These are phyloP conservation scores for Exidia glandulosa DNA, from an alignment of 768 basidiomycete genomes.

Conservation along the genomic window DNA sequence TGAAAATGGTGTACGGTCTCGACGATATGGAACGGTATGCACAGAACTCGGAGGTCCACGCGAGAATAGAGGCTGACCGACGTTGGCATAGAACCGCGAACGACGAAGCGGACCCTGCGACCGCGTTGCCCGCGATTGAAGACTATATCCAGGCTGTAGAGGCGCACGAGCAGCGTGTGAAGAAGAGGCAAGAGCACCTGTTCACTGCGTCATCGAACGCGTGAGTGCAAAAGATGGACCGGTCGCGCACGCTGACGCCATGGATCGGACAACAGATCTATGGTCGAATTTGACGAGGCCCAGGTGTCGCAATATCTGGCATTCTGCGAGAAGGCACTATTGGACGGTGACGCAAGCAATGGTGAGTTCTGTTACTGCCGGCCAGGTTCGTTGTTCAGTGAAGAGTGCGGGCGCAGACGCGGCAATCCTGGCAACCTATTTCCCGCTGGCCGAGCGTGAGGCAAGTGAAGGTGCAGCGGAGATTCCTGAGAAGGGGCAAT, in stretches of 20 bases:
- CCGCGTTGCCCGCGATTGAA: constrained; percentile 40
- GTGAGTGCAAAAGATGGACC: constrained; percentile 26
- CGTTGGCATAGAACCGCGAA: background rate
- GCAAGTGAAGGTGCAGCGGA: constrained; percentile 10
- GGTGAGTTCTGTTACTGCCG: constrained; percentile 7
- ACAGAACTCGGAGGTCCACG: background rate
- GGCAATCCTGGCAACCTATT: constrained; percentile 1
- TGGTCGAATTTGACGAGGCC: constrained; percentile 38
- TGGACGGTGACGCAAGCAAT: constrained; percentile 19
- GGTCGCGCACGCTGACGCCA: constrained; percentile 2
- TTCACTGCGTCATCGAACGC: constrained; percentile 35
- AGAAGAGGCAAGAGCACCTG: constrained; percentile 19
- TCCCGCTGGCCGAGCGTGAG: constrained; percentile 1
- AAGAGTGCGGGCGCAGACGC: constrained; percentile 1
- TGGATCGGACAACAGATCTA: constrained; percentile 29
- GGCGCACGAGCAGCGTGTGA: constrained; percentile 25
- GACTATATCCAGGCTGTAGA: constrained; percentile 38
- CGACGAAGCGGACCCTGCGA: constrained; percentile 42
- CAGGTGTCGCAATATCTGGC: constrained; percentile 53
- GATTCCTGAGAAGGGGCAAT: constrained; percentile 20
- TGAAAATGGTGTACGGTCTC: constrained; percentile 81
- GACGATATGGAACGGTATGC: constrained; percentile 54
- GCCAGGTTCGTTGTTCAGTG: constrained; percentile 5
- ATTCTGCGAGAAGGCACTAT: constrained; percentile 50
- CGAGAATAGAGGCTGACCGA: constrained; percentile 28